Evolutionary conservation across 176 grass and related monocot species (phyloP).

Genomic region (Rhynchospora breviuscula): DNA sequence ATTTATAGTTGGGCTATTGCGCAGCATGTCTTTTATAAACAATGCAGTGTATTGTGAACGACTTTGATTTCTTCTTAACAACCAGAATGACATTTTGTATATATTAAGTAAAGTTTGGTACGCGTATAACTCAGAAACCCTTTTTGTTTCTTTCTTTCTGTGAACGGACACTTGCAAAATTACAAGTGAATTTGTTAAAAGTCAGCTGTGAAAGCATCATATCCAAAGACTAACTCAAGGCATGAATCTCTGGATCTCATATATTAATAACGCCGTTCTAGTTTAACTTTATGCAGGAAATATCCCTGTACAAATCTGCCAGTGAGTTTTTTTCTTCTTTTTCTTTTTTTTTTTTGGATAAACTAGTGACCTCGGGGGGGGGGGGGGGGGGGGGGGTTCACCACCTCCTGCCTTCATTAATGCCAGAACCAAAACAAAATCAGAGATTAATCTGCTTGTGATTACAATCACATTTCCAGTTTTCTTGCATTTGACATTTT

Average conservation of each 20-base stretch:
- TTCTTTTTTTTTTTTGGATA: too few relatives aligned
- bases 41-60: not conserved
- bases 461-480: too few relatives aligned
- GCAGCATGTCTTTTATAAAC: not conserved
- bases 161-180: not conserved
- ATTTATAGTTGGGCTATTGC: not conserved
- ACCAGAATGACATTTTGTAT: not conserved
- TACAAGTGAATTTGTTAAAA: not conserved
- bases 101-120: conserved; percentile 2
- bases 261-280: too few relatives aligned
- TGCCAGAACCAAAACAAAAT: too few relatives aligned
- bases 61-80: conserved; percentile 1
- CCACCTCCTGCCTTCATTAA: too few relatives aligned
- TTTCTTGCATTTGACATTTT: too few relatives aligned
- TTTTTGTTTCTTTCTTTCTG: not conserved
- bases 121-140: not conserved
- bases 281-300: too few relatives aligned
- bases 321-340: not conserved
- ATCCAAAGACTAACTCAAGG: not conserved
- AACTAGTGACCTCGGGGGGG: too few relatives aligned
- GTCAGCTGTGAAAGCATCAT: not conserved
- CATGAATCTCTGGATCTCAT: too few relatives aligned
- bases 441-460: too few relatives aligned
- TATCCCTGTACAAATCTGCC: too few relatives aligned
- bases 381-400: too few relatives aligned